phyloP scores from a whole-genome alignment of 768 basidiomycete species.

The Tylopilus subfusipes region DNA sequence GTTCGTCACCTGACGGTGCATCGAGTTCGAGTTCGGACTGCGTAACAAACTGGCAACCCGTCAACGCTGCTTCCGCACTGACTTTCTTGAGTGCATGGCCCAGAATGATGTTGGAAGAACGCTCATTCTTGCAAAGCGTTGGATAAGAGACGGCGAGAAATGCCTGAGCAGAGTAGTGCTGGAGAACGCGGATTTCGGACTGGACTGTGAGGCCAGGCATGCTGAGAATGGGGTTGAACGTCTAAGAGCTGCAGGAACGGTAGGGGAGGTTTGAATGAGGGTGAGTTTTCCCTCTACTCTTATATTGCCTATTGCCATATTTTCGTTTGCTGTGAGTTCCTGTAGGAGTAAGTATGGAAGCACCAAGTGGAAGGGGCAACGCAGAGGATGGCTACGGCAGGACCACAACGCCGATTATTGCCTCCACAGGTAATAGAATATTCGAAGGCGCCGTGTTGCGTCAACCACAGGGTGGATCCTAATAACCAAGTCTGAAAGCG shows the following conservation, averaged over 20 bases:
- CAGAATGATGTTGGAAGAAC: constrained; percentile 50
- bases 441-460: background rate
- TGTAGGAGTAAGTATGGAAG: constrained; percentile 17
- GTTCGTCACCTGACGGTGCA: constrained; percentile 19
- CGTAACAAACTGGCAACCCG: constrained; percentile 35
- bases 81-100: constrained; percentile 47
- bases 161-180: constrained; percentile 38
- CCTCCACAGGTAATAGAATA: background rate
- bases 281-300: background rate
- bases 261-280: background rate
- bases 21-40: constrained; percentile 33
- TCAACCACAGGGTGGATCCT: constrained; percentile 22
- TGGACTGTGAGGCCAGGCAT: constrained; percentile 33
- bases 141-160: constrained; percentile 42
- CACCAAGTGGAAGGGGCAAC: background rate
- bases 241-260: background rate
- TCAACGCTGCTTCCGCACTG: constrained; percentile 36
- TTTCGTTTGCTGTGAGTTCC: constrained; percentile 20
- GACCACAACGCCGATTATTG: background rate
- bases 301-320: constrained; percentile 6
- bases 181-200: constrained; percentile 29
- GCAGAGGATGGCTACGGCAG: constrained; percentile 13
- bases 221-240: background rate
- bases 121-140: constrained; percentile 42
- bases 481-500: constrained; percentile 2